phyloP scores from a whole-genome alignment of 805 yeast species.

The Saturnispora hagleri region DNA sequence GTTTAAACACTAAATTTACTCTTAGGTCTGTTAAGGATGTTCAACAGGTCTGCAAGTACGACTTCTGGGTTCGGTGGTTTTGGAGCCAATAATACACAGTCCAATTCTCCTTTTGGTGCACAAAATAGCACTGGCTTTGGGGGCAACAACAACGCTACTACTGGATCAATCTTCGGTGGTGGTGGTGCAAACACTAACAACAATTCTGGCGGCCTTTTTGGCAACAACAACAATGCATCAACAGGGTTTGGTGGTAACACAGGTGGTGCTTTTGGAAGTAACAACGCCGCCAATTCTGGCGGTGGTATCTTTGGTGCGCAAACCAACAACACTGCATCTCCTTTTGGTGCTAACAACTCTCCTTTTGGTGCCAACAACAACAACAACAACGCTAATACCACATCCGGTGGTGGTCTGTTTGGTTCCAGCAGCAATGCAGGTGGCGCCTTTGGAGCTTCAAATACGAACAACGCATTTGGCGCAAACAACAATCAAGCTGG shows the following conservation, averaged over 20 bases:
- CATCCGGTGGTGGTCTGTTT: conserved; percentile 11
- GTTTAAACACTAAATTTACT: neutral
- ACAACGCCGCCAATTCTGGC: conserved; percentile 6
- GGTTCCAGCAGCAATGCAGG: conserved; percentile 14
- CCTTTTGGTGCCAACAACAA: conserved; percentile 17
- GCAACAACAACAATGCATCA: conserved; percentile 9
- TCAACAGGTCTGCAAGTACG: conserved; percentile 34
- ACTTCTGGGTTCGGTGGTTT: conserved; percentile 45
- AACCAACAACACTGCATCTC: conserved; percentile 19
- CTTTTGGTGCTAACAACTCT: conserved; percentile 31
- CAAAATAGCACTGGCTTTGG: neutral
- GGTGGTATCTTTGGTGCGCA: conserved; percentile 10
- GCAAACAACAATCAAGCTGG: conserved; percentile 19
- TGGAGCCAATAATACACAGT: conserved; percentile 5
- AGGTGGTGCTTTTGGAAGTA: conserved; percentile 1
- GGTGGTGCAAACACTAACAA: neutral
- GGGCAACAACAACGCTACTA: conserved; percentile 16
- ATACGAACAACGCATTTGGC: conserved; percentile 14
- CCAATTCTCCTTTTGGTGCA: conserved; percentile 19
- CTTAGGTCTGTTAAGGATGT: conserved; percentile 26
- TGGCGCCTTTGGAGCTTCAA: conserved; percentile 25
- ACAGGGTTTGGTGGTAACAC: conserved; percentile 5
- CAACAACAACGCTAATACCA: conserved; percentile 3
- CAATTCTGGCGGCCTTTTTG: conserved; percentile 11
- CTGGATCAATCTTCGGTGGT: conserved; percentile 9